Base-by-base conservation (phyloP, 148 eudicot genomes). In the Selenicereus undatus region DNA sequence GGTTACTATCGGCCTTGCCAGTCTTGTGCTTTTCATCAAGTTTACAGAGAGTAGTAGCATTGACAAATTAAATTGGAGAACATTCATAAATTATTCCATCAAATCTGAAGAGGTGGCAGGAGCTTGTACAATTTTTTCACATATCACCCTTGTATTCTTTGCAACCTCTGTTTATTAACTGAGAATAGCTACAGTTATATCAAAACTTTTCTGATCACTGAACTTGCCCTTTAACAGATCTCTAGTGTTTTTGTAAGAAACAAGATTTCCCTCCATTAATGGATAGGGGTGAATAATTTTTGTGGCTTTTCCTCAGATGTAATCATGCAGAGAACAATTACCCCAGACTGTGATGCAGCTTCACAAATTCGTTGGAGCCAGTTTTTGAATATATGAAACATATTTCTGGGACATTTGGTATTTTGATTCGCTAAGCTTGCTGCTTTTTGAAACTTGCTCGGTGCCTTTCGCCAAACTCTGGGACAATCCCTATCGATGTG, bases 101-200 rank as follows among this genome's bases (percentile, higher is more conserved):
- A n/a, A 74, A 65, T 27, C 36, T 62, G 9, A 62, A 48, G 73
- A 74, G 45, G 30, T 45, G 78, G 60, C 32, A 45, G 43, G 32
- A 62, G 74, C 58, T 64, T 74, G 78, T 58, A 73, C 14, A 11
- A 60, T 78, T 45, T 76, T 42, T 39, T 39, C 43, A 39, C 43
- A 39, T 68, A 24, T 11, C 51, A 27, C 27, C 0, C 69, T 1
- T 72, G 76, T 54, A 58, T 74, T 79, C 75, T 69, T 50, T 42
- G 56, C 39, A 30, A 50, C 24, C 60, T 48, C 39, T 78, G 27
- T 30, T 68, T 27, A 24, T 73, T 73, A 29, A 73, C 65, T 35
- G 76, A 72, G 69, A 17, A 45, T 56, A 54, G 74, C 66, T 42
- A 65, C 58, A 64, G 20, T 27, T 22, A 9, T 30, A 64, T 35